phyloP scores from a whole-genome alignment of 495 filamentous ascomycete genomes.

The Bryoglossum gracile region DNA sequence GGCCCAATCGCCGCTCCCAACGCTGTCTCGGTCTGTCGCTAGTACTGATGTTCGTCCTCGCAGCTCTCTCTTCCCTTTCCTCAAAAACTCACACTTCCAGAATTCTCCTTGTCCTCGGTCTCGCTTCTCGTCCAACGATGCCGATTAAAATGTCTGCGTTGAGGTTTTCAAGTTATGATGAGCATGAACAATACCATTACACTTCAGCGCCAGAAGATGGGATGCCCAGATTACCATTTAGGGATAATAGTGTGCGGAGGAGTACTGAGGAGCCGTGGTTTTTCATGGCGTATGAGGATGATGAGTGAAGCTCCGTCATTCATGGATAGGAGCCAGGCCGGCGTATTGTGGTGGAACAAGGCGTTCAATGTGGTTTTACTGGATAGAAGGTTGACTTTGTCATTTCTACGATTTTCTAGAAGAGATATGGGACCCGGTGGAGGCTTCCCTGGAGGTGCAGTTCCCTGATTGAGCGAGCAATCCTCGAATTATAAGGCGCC shows the following conservation, averaged over 20 bases:
- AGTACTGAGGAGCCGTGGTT: constrained; percentile 15
- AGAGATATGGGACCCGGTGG: too few species aligned
- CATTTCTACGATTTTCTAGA: too few species aligned
- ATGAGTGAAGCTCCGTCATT: too few species aligned
- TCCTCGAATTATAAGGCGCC: too few species aligned
- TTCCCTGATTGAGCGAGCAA: too few species aligned
- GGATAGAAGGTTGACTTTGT: too few species aligned
- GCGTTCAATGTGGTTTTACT: too few species aligned
- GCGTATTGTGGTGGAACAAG: too few species aligned
- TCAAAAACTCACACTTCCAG: not conserved
- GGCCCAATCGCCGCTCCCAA: constrained; percentile 6
- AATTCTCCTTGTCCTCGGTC: constrained; percentile 5
- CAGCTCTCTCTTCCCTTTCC: not conserved
- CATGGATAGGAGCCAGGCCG: too few species aligned
- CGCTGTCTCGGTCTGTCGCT: constrained; percentile 15
- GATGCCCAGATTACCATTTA: constrained; percentile 10
- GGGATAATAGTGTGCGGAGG: constrained; percentile 8
- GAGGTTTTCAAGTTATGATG: too few species aligned
- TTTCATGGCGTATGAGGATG: not conserved
- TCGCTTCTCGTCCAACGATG: not conserved
- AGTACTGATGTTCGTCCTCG: constrained; percentile 5
- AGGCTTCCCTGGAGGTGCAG: too few species aligned
- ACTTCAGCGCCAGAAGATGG: constrained; percentile 11
- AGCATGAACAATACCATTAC: constrained; percentile 10
- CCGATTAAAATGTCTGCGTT: constrained; percentile 1